Conservation (phyloP, 1,139 yeast species). For the Taphrina betulina region DNA sequence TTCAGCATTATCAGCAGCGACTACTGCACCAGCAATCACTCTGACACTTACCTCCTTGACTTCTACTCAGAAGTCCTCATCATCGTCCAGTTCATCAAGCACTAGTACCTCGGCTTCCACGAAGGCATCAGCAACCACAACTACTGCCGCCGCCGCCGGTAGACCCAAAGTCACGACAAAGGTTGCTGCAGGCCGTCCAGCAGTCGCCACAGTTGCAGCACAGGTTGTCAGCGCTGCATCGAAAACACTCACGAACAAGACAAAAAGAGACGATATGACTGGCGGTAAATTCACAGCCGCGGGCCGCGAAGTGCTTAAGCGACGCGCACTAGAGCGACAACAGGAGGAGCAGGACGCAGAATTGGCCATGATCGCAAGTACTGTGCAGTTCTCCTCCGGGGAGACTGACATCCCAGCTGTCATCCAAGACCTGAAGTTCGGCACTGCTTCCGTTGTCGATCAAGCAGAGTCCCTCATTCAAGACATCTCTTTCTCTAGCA, state of each 20-base stretch:
- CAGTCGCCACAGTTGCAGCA: background rate
- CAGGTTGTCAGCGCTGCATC: too few species aligned
- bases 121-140: background rate
- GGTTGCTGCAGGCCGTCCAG: too few species aligned
- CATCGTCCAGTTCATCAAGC: too few species aligned
- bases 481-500: background rate
- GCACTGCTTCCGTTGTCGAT: background rate
- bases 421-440: background rate
- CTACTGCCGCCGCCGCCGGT: background rate
- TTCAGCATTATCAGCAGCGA: background rate
- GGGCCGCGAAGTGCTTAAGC: background rate
- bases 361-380: background rate
- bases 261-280: background rate
- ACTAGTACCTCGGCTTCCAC: background rate
- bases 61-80: too few species aligned
- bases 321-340: background rate
- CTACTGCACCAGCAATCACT: too few species aligned
- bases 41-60: too few species aligned
- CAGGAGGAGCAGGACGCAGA: background rate
- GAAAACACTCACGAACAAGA: background rate
- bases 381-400: background rate
- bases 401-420: background rate
- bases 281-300: slow-evolving; percentile 3
- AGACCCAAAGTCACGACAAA: background rate
- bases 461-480: background rate